Conservation (phyloP, 2,329 filamentous ascomycete genomes). For the Plectosphaerella plurivora region DNA sequence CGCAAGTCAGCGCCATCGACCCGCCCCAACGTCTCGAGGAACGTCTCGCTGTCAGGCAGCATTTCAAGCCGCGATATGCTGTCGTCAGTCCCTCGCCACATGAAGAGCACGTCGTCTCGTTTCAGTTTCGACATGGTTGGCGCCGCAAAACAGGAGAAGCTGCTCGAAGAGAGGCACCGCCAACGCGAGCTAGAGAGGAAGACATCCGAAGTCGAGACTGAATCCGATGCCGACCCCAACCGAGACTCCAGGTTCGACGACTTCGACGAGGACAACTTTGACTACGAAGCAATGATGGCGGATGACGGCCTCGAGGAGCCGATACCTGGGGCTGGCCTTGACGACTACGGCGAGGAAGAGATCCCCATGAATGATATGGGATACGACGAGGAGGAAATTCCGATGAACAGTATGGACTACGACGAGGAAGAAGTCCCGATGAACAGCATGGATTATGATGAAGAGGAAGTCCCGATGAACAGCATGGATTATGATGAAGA, state of each 20-base stretch:
- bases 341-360: conserved; percentile 56
- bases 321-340: conserved; percentile 56
- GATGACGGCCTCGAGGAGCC: conserved; percentile 62
- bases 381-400: conserved; percentile 27
- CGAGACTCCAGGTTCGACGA: conserved; percentile 56
- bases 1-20: conserved; percentile 25
- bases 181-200: conserved; percentile 61
- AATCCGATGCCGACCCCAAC: conserved; percentile 18
- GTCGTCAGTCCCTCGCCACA: conserved; percentile 54
- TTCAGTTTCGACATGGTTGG: conserved; percentile 81
- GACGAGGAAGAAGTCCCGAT: conserved; percentile 17
- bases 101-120: conserved; percentile 73
- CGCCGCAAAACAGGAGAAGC: conserved; percentile 61
- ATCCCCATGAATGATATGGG: conserved; percentile 55
- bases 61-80: conserved; percentile 38
- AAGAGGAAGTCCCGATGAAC: conserved; percentile 14
- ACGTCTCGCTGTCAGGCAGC: conserved; percentile 34
- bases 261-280: conserved; percentile 56
- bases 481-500: conserved; percentile 13
- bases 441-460: conserved; percentile 16
- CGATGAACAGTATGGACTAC: conserved; percentile 10
- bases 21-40: conserved; percentile 41
- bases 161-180: conserved; percentile 69
- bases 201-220: conserved; percentile 29
- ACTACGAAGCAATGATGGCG: conserved; percentile 61